Evolutionary conservation across 2,329 filamentous ascomycete genomes (phyloP).

Genomic region (Microdochium paspali): DNA sequence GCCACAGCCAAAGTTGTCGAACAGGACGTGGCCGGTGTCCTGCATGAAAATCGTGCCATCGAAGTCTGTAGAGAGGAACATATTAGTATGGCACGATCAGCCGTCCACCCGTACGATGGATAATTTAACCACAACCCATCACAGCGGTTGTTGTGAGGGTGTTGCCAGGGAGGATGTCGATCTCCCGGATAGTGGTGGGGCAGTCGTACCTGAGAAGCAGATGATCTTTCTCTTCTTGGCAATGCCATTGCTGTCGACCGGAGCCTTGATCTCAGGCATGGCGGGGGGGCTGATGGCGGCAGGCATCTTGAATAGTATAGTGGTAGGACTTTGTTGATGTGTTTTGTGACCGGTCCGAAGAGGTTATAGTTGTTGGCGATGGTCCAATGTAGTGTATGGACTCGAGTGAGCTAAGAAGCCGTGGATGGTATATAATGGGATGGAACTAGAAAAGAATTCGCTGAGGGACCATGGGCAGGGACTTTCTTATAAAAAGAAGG

Average conservation of each 20-base stretch:
- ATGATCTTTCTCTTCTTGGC: constrained; percentile 45
- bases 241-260: constrained; percentile 13
- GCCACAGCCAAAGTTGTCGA: constrained; percentile 57
- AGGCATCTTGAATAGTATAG: constrained; percentile 23
- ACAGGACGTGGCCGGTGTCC: constrained; percentile 60
- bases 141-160: too few species aligned
- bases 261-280: constrained; percentile 16
- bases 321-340: neutral
- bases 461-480: neutral
- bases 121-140: too few species aligned
- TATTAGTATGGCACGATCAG: too few species aligned
- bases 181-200: constrained; percentile 1
- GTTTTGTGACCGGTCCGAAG: neutral
- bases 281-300: constrained; percentile 23
- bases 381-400: neutral
- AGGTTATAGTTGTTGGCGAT: neutral
- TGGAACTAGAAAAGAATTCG: neutral
- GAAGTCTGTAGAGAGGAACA: constrained; percentile 39
- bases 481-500: neutral
- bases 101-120: too few species aligned
- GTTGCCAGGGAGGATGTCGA: neutral
- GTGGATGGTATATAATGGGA: neutral
- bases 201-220: constrained; percentile 42
- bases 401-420: neutral
- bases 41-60: constrained; percentile 67